phyloP scores from a whole-genome alignment of 2,329 filamentous ascomycete species.

The Aspergillus flavus region DNA sequence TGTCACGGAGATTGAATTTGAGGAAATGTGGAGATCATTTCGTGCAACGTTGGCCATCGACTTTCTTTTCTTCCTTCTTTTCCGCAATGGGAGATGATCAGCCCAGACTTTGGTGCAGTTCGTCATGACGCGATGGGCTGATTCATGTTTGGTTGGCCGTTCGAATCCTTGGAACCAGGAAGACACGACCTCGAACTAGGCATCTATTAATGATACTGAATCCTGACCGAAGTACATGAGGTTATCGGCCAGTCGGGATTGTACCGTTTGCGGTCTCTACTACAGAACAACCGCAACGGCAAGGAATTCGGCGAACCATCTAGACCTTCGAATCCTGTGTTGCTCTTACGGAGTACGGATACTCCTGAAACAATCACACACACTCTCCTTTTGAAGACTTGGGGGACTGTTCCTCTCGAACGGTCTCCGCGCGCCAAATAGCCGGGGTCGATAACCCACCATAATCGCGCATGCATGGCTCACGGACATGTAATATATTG shows the following conservation, averaged over 20 bases:
- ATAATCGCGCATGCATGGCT: not conserved
- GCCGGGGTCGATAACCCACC: not conserved
- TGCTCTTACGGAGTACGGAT: not conserved
- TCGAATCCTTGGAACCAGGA: not conserved
- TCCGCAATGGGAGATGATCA: conserved; percentile 1
- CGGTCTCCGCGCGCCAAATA: no score
- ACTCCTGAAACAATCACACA: no score
- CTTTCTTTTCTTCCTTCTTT: not conserved
- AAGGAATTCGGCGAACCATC: not conserved
- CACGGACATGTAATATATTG: not conserved
- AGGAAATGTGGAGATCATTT: conserved; percentile 2
- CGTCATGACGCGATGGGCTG: not conserved
- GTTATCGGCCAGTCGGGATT: no score
- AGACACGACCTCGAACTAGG: not conserved
- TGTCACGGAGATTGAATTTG: not conserved
- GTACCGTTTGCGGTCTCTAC: not conserved
- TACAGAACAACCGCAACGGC: not conserved
- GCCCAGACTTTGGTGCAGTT: not conserved
- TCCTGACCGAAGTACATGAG: not conserved
- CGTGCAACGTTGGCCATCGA: conserved; percentile 1
- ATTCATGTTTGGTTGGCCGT: not conserved
- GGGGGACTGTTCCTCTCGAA: no score
- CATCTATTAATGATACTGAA: not conserved
- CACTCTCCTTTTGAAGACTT: not conserved
- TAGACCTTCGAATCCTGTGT: not conserved